Conservation (phyloP, 140 eudicot species). For the Flaveria floridana region DNA sequence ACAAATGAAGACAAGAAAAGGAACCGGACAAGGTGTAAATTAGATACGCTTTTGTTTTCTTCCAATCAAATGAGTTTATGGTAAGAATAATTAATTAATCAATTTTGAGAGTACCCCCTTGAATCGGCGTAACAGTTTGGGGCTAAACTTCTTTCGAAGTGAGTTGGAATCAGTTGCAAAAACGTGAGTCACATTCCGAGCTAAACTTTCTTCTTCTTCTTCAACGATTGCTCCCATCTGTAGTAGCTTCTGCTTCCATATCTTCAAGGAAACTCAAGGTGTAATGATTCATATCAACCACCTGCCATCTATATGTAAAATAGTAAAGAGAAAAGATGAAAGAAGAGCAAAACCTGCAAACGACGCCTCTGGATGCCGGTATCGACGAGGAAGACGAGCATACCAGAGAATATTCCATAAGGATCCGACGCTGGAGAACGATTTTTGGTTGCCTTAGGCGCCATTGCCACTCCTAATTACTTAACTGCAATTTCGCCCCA, state of each 20-base stretch:
- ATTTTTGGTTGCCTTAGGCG: slow-evolving; percentile 58
- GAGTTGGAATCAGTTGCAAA: slow-evolving; percentile 59
- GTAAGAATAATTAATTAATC: no score
- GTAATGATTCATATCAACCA: neutral
- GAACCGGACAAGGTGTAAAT: no score
- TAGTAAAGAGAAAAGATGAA: neutral
- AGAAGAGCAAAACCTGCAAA: slow-evolving; percentile 48
- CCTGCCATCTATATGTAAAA: neutral
- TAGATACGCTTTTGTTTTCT: no score
- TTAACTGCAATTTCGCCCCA: no score
- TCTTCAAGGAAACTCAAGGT: slow-evolving; percentile 33
- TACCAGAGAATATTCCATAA: slow-evolving; percentile 79
- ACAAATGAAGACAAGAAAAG: no score
- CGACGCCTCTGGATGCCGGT: slow-evolving; percentile 68
- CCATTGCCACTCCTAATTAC: slow-evolving; percentile 34
- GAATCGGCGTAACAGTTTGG: slow-evolving; percentile 36
- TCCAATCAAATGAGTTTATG: no score
- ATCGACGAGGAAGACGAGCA: slow-evolving; percentile 64
- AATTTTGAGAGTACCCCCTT: slow-evolving; percentile 44
- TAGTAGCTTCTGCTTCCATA: slow-evolving; percentile 82
- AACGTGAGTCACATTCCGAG: slow-evolving; percentile 58
- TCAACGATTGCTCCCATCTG: slow-evolving; percentile 80
- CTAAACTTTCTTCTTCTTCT: slow-evolving; percentile 48
- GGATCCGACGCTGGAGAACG: slow-evolving; percentile 57
- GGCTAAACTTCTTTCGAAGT: slow-evolving; percentile 40